phyloP scores from a whole-genome alignment of 441 rosid species.

The Caryocar brasiliense region DNA sequence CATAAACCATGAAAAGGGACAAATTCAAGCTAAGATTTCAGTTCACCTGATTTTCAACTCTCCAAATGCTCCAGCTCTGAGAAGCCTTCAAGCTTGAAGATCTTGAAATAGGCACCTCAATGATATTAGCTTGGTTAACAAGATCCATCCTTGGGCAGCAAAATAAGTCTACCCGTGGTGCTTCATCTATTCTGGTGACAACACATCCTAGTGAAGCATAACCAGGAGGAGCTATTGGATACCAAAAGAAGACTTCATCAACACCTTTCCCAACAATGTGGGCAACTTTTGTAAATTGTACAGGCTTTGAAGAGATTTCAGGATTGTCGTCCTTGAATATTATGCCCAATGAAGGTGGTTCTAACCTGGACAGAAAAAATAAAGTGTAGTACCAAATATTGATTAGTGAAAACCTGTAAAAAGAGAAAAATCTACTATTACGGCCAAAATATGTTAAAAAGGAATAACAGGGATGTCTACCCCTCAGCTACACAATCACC shows the following conservation, averaged over 20 bases:
- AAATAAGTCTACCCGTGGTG: conserved; percentile 51
- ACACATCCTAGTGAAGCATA: conserved; percentile 91
- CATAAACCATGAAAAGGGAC: too few relatives aligned
- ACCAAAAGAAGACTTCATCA: conserved; percentile 94
- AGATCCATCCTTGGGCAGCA: conserved; percentile 97
- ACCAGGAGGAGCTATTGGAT: conserved; percentile 96
- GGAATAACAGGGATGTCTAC: conserved; percentile 32
- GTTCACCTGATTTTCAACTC: conserved; percentile 90
- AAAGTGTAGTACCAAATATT: conserved; percentile 14
- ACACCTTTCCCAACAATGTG: conserved; percentile 78
- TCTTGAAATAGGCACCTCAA: conserved; percentile 71
- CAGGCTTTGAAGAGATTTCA: conserved; percentile 86
- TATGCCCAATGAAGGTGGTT: conserved; percentile 85
- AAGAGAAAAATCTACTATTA: background rate
- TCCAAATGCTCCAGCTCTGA: conserved; percentile 98
- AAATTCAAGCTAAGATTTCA: conserved; percentile 5
- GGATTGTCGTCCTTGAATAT: conserved; percentile 68
- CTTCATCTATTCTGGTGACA: conserved; percentile 67
- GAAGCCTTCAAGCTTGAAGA: conserved; percentile 68
- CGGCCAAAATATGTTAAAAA: conserved; percentile 1
- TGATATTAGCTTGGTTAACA: conserved; percentile 74
- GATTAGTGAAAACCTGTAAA: conserved; percentile 2
- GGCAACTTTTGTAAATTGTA: conserved; percentile 80
- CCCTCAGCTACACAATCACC: conserved; percentile 98
- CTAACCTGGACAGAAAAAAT: conserved; percentile 54